Evolutionary conservation across 78 protist genomes (phyloP).

Genomic region (Dictyostelium capitatum): DNA sequence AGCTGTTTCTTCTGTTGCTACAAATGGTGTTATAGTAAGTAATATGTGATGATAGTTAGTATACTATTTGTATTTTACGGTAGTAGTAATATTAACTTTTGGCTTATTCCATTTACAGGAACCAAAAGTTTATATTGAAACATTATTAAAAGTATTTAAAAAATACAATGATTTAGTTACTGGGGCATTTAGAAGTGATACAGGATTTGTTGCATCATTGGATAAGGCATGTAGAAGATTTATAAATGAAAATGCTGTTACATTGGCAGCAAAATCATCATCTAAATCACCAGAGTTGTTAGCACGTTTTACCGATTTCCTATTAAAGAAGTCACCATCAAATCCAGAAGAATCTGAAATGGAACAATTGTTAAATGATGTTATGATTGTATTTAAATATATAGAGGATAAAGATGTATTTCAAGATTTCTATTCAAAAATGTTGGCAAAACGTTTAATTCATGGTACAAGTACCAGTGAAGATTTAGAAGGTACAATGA

Average conservation of each 20-base stretch:
- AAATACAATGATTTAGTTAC: constrained; percentile 86
- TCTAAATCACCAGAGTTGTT: constrained; percentile 85
- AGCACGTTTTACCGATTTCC: constrained; percentile 86
- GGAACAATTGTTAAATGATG: constrained; percentile 76
- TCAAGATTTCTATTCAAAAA: constrained; percentile 89
- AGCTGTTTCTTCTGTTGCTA: constrained; percentile 72
- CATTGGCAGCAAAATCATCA: constrained; percentile 83
- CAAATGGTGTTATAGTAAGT: constrained; percentile 45
- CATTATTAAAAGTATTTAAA: constrained; percentile 79
- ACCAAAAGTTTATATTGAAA: constrained; percentile 88
- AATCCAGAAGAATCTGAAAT: constrained; percentile 84
- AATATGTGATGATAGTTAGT: background rate
- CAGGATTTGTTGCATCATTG: constrained; percentile 84
- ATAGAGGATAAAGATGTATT: constrained; percentile 94
- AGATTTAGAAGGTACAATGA: constrained; percentile 90
- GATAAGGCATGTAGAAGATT: constrained; percentile 88
- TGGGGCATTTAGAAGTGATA: constrained; percentile 80
- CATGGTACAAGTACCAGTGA: constrained; percentile 82
- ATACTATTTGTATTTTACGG: background rate
- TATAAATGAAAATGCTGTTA: constrained; percentile 88
- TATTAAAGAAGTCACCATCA: constrained; percentile 82
- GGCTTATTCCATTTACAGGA: background rate
- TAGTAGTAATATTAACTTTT: background rate
- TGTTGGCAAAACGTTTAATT: constrained; percentile 93
- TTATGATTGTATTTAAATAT: constrained; percentile 91